Evolutionary conservation across 2,329 filamentous ascomycete genomes (phyloP), one percentile per base, ranked within the genome.

Genomic region (Fusarium tricinctum): DNA sequence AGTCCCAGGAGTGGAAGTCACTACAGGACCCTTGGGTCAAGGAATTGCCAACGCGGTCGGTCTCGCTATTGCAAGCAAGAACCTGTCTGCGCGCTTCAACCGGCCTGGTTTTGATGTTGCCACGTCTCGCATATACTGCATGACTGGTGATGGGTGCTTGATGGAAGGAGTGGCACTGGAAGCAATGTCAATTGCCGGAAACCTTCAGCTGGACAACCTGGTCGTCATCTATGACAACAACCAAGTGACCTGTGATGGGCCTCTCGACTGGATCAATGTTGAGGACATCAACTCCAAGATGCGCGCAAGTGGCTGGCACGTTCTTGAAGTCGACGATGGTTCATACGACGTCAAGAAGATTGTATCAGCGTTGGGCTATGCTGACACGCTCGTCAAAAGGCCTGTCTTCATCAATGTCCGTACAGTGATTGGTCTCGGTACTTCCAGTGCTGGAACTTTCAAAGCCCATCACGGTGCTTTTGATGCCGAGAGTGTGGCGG

Each of bases 231-330:
- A 49, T 10, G 32, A 49, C 22, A 49, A 49, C 14, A 49, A 49
- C 20, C 12, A 20, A 6, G 80, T 88, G 33, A 87, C 85, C 7
- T 88, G 85, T 57, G 85, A 88, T 55, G 85, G 86, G 2, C 81
- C 81, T 0, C 81, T 87, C 0, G 83, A 86, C 51, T 85, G 42
- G 81, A 76, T 81, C 3, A 85, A 85, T 62, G 84, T 79, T 2
- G 85, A 88, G 68, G 84, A 88, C 58, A 76, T 86, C 47, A 86
- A 87, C 58, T 75, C 78, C 5, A 88, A 87, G 74, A 86, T 88
- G 84, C 72, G 77, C 8, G 84, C 85, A 0, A 81, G 76, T 22
- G 85, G 85, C 1, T 88, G 84, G 83, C 72, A 85, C 20, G 83
- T 87, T 1, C 78, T 87, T 6, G 17, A 49, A 17, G 19, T 49